phyloP scores from a whole-genome alignment of 1,284 basidiomycete species.

The Tilletia horrida region DNA sequence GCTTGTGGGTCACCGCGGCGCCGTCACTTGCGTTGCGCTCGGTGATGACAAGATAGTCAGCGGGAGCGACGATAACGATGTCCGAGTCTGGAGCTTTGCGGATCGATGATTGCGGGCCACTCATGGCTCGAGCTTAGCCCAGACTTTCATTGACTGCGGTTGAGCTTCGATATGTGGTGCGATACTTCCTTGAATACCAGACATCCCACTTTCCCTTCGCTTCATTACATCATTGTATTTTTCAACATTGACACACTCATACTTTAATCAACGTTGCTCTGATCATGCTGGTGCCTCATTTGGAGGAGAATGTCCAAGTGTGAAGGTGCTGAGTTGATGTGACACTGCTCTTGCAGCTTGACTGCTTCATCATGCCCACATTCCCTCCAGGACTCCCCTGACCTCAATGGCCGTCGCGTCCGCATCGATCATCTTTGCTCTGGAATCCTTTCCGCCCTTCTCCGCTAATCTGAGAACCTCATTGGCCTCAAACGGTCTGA shows the following conservation, averaged over 20 bases:
- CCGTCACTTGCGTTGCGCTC: constrained; percentile 83
- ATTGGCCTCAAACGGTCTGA: constrained; percentile 71
- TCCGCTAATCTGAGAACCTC: constrained; percentile 59
- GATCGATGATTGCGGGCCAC: not conserved
- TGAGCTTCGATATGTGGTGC: not conserved
- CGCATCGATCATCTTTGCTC: not conserved
- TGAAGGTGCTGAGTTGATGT: no score
- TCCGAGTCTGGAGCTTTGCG: constrained; percentile 56
- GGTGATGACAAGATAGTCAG: constrained; percentile 94
- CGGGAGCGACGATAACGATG: constrained; percentile 81
- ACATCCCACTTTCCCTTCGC: no score
- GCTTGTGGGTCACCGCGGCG: constrained; percentile 86
- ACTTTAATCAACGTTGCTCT: no score
- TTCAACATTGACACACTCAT: no score
- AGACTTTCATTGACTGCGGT: not conserved
- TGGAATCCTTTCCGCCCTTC: not conserved
- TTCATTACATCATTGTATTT: no score
- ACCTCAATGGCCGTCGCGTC: not conserved
- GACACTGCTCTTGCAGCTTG: not conserved
- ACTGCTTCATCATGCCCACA: not conserved
- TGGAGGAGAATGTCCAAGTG: no score
- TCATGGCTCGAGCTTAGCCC: no score
- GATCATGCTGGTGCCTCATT: no score
- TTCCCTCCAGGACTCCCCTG: not conserved
- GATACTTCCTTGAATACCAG: not conserved